Conservation (phyloP, 441 rosid species). For the Jatropha multifida region DNA sequence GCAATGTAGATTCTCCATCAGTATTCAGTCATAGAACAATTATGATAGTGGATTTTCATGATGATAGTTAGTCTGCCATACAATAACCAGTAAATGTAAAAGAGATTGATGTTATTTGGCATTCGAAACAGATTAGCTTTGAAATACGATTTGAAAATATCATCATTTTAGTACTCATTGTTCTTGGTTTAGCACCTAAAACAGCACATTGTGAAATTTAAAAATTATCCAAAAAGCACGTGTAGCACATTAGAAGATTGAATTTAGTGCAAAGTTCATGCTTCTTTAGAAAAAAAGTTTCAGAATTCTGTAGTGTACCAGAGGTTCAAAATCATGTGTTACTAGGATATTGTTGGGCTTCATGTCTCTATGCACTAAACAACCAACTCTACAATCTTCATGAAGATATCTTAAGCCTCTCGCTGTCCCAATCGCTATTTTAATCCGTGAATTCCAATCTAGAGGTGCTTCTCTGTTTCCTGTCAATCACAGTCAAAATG, state of each 20-base stretch:
- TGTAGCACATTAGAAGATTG: background rate
- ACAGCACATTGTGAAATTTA: background rate
- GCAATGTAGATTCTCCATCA: slow-evolving; percentile 7
- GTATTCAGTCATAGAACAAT: too few species aligned
- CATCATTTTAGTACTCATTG: background rate
- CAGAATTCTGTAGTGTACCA: slow-evolving; percentile 36
- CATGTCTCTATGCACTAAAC: slow-evolving; percentile 65
- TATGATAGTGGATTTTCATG: background rate
- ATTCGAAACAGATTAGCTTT: background rate
- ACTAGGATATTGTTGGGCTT: slow-evolving; percentile 60
- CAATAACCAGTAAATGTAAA: background rate
- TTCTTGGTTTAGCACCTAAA: background rate
- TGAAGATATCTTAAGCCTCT: slow-evolving; percentile 71
- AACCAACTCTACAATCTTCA: slow-evolving; percentile 80
- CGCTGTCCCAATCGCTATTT: slow-evolving; percentile 66
- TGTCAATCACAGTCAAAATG: slow-evolving; percentile 30
- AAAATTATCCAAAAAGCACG: background rate
- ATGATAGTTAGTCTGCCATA: background rate
- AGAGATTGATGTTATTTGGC: background rate
- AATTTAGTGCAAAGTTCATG: background rate
- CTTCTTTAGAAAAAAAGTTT: background rate
- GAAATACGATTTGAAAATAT: background rate
- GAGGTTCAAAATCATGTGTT: slow-evolving; percentile 71
- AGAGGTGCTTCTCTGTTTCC: slow-evolving; percentile 36
- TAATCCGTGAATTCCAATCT: slow-evolving; percentile 57